These are phyloP conservation scores for Mucor velutinosus DNA, from an alignment of 371 early-diverging fungal genomes.

Conservation along the genomic window DNA sequence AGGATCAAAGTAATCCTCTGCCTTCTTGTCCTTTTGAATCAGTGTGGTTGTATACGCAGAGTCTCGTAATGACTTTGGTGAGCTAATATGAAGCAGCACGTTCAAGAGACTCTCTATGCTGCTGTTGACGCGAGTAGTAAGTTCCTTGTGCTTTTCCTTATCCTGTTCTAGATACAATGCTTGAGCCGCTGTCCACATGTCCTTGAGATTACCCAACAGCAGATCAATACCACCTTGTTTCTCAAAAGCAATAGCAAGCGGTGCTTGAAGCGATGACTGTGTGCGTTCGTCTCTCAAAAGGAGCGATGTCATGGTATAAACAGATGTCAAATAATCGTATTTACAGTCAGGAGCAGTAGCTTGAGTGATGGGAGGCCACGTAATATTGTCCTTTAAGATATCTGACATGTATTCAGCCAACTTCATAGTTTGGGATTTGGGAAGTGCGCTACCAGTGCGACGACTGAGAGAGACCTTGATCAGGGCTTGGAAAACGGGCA, in stretches of 20 bases:
- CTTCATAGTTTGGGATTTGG: constrained; percentile 63
- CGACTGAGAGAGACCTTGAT: constrained; percentile 69
- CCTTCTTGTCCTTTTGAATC: constrained; percentile 60
- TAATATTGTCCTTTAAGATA: constrained; percentile 55
- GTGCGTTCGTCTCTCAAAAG: constrained; percentile 61
- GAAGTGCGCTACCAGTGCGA: constrained; percentile 53
- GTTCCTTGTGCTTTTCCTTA: neutral
- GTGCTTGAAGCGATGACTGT: constrained; percentile 70
- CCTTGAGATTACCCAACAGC: constrained; percentile 56
- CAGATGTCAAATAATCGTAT: constrained; percentile 57
- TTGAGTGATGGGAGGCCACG: constrained; percentile 44
- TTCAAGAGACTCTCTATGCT: constrained; percentile 63
- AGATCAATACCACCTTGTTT: constrained; percentile 63
- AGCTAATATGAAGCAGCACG: constrained; percentile 62
- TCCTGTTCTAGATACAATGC: constrained; percentile 32
- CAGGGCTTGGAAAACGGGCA: constrained; percentile 72
- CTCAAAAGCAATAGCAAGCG: constrained; percentile 70
- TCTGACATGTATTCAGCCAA: constrained; percentile 56
- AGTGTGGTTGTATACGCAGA: constrained; percentile 66
- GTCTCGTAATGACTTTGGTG: constrained; percentile 67
- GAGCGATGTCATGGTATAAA: constrained; percentile 51
- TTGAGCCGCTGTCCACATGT: constrained; percentile 57
- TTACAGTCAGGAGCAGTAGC: constrained; percentile 42
- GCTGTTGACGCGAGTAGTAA: constrained; percentile 33
- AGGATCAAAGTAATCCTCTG: constrained; percentile 68